Evolutionary conservation across 1,284 basidiomycete species (phyloP), one percentile per base, ranked within the genome.

Genomic region (Ceratobasidium sp.): DNA sequence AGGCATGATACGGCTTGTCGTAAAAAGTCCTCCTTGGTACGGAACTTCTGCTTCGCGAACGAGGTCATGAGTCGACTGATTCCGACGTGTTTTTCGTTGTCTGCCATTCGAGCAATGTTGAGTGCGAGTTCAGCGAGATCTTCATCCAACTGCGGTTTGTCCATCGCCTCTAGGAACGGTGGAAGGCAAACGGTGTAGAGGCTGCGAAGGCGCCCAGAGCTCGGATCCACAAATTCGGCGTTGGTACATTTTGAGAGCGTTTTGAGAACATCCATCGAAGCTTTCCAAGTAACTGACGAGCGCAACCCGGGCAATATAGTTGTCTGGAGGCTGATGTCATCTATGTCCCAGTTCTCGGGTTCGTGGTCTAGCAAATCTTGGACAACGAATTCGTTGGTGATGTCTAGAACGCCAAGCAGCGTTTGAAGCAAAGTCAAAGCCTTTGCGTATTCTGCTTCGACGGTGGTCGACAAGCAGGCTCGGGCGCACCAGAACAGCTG

Each of bases 11-110:
- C 91, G 0, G 95, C 96, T 82, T 98, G 96, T 1, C 95, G 91
- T 76, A 97, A 88, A 83, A 98, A 96, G 83, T 98, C 96, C 76
- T 98, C 97, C 82, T 93, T 93, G 1, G 95, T 95, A 57, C 96
- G 88, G 87, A 98, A 98, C 59, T 95, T 92, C 29, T 88, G 87
- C 83, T 94, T 95, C 54, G 94, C 90, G 79, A 97, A 96, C 7
- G 95, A 97, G 1, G 88, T 92, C 89, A 97, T 93, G 80, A 98
- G 92, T 44, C 95, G 92, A 76, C 90, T 87, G 79, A 98, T 92
- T 80, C 92, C 94, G 13, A 90, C 88, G 68, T 91, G 89, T 54
- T 90, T 91, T 80, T 95, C 91, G 54, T 86, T 83, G 49, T 90
- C 90, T 0, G 96, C 95, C 32, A 97, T 87, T 8, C 82, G 83